Percentiles rank a stretch among this genome's conserved stretches.
Evolutionary conservation across 192 early-diverging fungal species (phyloP).

Genomic region (Paraglomus occultum): DNA sequence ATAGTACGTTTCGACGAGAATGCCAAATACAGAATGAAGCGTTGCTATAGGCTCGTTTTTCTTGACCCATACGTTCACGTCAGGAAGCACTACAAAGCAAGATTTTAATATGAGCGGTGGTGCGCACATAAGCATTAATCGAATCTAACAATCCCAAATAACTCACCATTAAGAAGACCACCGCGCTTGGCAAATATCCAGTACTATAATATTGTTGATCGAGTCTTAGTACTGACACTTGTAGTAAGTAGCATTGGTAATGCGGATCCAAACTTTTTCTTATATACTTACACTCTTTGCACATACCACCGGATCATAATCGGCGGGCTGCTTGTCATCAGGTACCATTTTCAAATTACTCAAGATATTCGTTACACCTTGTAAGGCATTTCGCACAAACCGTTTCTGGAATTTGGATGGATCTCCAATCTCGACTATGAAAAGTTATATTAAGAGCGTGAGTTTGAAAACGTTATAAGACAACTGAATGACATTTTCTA

Average conservation of each 20-base stretch:
- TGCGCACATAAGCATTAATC: background rate
- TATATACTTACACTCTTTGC: constrained; percentile 46
- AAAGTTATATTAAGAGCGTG: background rate
- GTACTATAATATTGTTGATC: no score
- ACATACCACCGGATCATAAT: constrained; percentile 63
- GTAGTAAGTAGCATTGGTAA: background rate
- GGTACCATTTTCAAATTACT: constrained; percentile 64
- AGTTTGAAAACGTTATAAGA: background rate
- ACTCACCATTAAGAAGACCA: constrained; percentile 65
- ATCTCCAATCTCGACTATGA: constrained; percentile 82
- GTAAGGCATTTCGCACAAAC: constrained; percentile 66
- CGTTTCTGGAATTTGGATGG: constrained; percentile 83
- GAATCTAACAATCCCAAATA: background rate
- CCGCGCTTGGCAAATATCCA: constrained; percentile 89
- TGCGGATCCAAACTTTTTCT: constrained; percentile 1
- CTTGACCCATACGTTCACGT: constrained; percentile 75
- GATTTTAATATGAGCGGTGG: background rate
- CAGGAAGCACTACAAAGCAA: constrained; percentile 68
- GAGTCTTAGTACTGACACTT: background rate
- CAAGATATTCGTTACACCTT: constrained; percentile 62
- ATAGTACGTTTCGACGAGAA: constrained; percentile 81
- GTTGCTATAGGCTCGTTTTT: constrained; percentile 85
- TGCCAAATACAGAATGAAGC: constrained; percentile 87
- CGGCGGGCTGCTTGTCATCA: constrained; percentile 48
- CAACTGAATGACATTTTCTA: no score